phyloP scores from a whole-genome alignment of 371 early-diverging fungal species.

The Mycotypha africana region DNA sequence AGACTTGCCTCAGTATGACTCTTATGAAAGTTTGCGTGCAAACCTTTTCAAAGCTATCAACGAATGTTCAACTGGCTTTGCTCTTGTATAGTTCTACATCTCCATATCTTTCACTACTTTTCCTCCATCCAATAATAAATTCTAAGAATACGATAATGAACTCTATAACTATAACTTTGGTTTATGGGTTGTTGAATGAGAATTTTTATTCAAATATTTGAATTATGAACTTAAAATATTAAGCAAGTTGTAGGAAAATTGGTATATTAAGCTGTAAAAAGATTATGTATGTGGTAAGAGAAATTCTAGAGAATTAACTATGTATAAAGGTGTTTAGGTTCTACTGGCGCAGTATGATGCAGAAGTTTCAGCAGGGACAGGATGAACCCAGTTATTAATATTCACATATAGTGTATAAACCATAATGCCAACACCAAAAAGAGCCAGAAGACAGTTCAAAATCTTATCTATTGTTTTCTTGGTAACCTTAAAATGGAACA shows the following conservation, averaged over 20 bases:
- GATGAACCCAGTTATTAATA: constrained; percentile 20
- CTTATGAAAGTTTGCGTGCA: constrained; percentile 90
- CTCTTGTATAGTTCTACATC: constrained; percentile 69
- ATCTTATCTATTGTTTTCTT: constrained; percentile 17
- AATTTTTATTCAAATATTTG: too few species aligned
- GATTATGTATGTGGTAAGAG: too few species aligned
- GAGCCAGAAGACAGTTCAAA: constrained; percentile 34
- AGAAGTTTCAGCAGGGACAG: not conserved
- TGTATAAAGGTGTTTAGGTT: too few species aligned
- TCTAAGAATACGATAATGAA: too few species aligned
- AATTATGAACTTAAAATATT: too few species aligned
- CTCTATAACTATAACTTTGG: too few species aligned
- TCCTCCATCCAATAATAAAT: too few species aligned
- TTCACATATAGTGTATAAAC: constrained; percentile 30
- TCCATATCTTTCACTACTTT: not conserved
- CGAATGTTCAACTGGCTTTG: constrained; percentile 96
- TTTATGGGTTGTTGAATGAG: too few species aligned
- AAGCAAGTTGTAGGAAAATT: too few species aligned
- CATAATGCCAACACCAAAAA: constrained; percentile 53
- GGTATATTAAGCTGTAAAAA: too few species aligned
- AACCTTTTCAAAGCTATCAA: constrained; percentile 86
- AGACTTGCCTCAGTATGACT: constrained; percentile 93
- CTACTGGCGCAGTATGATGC: constrained; percentile 3
- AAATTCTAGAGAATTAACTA: too few species aligned
- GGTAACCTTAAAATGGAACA: constrained; percentile 61